Conservation (phyloP, 1,284 basidiomycete species). For the Ceratobasidium sp. region DNA sequence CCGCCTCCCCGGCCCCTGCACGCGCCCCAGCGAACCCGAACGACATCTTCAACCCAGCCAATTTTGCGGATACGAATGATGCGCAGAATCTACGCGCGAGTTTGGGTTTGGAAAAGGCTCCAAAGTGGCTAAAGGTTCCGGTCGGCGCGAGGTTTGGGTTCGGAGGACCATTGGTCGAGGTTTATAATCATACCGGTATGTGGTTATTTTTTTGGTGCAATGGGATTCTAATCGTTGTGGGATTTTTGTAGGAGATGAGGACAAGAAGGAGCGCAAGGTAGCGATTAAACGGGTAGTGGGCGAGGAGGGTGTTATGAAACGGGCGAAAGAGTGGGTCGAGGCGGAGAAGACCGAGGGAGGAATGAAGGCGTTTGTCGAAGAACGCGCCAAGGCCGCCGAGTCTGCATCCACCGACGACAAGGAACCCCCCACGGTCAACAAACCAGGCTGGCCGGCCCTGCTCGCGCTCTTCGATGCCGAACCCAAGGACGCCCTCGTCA, state of each 20-base stretch:
- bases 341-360: no score
- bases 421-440: constrained; percentile 56
- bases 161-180: constrained; percentile 86
- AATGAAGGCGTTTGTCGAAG: no score
- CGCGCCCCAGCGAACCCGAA: constrained; percentile 80
- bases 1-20: no score
- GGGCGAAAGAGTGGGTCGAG: no score
- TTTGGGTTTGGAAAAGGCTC: constrained; percentile 90
- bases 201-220: background rate
- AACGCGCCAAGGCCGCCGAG: no score
- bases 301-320: no score
- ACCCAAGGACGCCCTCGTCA: constrained; percentile 92
- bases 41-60: constrained; percentile 61
- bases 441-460: constrained; percentile 70
- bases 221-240: constrained; percentile 52
- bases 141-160: constrained; percentile 90
- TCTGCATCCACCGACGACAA: constrained; percentile 57
- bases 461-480: no score
- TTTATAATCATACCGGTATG: constrained; percentile 66
- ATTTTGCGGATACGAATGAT: constrained; percentile 30
- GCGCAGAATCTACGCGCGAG: constrained; percentile 64
- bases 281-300: constrained; percentile 80
- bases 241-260: constrained; percentile 71
- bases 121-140: constrained; percentile 95
- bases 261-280: constrained; percentile 81